These are phyloP conservation scores for Candida methanosorbosa DNA, from an alignment of 805 yeast species.

Conservation along the genomic window DNA sequence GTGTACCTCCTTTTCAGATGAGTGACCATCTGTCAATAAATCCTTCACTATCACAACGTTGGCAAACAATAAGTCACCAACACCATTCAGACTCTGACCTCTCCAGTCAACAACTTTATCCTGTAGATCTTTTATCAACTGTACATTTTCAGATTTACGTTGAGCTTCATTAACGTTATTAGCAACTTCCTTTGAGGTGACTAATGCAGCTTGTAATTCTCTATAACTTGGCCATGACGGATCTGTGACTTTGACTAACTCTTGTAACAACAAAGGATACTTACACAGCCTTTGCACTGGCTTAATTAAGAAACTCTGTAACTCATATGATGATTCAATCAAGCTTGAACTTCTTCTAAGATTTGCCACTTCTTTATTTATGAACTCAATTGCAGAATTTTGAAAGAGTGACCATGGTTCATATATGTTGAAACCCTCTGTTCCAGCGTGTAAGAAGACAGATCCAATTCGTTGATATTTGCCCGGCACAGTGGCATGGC, in stretches of 20 bases:
- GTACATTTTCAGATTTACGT: constrained; percentile 80
- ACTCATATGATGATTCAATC: constrained; percentile 79
- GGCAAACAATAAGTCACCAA: constrained; percentile 78
- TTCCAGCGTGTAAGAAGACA: constrained; percentile 73
- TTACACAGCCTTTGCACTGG: constrained; percentile 97
- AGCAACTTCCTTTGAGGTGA: constrained; percentile 77
- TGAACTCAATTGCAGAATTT: constrained; percentile 75
- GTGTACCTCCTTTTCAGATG: constrained; percentile 77
- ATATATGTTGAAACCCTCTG: constrained; percentile 74
- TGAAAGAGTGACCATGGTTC: constrained; percentile 95
- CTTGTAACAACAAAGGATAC: constrained; percentile 77
- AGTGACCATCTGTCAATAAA: constrained; percentile 37
- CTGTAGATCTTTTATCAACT: constrained; percentile 55
- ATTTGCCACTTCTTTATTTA: constrained; percentile 51
- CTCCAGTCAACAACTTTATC: constrained; percentile 87
- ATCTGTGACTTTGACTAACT: constrained; percentile 60
- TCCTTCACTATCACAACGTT: constrained; percentile 66
- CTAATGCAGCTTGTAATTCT: constrained; percentile 64
- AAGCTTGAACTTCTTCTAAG: constrained; percentile 46
- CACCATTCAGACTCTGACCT: constrained; percentile 69
- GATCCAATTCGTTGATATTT: constrained; percentile 83
- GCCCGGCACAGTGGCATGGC: constrained; percentile 68
- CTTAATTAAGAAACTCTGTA: constrained; percentile 81
- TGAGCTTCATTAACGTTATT: constrained; percentile 88
- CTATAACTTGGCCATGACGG: constrained; percentile 41